Percentiles rank a stretch among this genome's conserved stretches.
Evolutionary conservation across 2,329 filamentous ascomycete genomes (phyloP).

Genomic region (Pseudogymnoascus sp.): DNA sequence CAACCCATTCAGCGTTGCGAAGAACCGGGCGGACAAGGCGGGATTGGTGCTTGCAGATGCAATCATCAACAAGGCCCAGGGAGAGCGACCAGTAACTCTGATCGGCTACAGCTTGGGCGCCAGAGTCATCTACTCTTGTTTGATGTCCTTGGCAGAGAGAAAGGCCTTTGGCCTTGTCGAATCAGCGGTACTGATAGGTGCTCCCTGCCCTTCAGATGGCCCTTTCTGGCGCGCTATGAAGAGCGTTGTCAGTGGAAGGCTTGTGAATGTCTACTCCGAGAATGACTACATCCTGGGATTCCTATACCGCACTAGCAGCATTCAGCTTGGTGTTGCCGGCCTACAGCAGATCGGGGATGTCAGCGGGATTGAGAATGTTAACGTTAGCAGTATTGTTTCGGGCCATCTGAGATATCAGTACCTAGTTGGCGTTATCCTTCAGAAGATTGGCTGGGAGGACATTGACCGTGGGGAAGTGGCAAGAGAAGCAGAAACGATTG

Average conservation of each 20-base stretch:
- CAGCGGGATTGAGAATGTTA: slow-evolving; percentile 54
- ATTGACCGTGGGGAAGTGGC: slow-evolving; percentile 37
- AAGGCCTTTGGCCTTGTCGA: slow-evolving; percentile 79
- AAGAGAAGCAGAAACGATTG: slow-evolving; percentile 37
- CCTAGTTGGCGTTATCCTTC: slow-evolving; percentile 58
- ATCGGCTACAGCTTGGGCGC: slow-evolving; percentile 78
- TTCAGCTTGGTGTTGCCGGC: slow-evolving; percentile 77
- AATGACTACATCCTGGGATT: slow-evolving; percentile 86
- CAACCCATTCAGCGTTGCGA: slow-evolving; percentile 74
- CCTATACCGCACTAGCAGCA: slow-evolving; percentile 74
- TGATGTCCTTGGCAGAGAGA: slow-evolving; percentile 67
- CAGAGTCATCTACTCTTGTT: slow-evolving; percentile 73
- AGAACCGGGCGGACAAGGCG: slow-evolving; percentile 70
- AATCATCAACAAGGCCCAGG: slow-evolving; percentile 72
- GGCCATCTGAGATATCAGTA: slow-evolving; percentile 66
- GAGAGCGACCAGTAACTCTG: slow-evolving; percentile 71
- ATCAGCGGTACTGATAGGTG: slow-evolving; percentile 73
- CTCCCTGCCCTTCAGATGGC: slow-evolving; percentile 65
- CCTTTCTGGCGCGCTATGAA: slow-evolving; percentile 70
- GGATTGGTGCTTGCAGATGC: slow-evolving; percentile 74
- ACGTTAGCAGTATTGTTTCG: slow-evolving; percentile 55
- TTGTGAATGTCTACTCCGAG: slow-evolving; percentile 82
- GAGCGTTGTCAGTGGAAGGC: slow-evolving; percentile 68
- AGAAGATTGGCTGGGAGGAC: slow-evolving; percentile 58
- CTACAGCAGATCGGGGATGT: slow-evolving; percentile 65